Evolutionary conservation across 441 rosid genomes (phyloP), one percentile per base, ranked within the genome.

Genomic region (Gossypium davidsonii): DNA sequence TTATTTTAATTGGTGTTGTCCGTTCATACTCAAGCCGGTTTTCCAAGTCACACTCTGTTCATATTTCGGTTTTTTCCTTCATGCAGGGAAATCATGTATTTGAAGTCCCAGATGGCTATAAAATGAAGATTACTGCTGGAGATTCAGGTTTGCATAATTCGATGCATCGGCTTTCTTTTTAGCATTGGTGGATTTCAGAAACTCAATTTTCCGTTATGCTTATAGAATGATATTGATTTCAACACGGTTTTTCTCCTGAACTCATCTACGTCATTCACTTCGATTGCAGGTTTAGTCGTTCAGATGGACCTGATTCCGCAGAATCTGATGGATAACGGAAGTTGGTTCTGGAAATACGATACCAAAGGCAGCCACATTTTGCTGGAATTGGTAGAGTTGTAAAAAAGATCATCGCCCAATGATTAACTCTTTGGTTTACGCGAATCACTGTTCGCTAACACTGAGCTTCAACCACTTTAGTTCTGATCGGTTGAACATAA

Each of bases 301-400:
- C 85, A 84, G 60, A 76, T 89, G 61, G 86, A 82, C 73, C 85
- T 85, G 44, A 79, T 91, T 21, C 84, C 85, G 62, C 79, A 78
- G 31, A 81, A 72, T 52, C 58, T 72, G 83, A 79, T 81, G 82
- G 88, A 90, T 62, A 84, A 79, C 18, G 97, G 99, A 79, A 92
- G 90, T 85, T 92, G 97, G 97, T 84, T 83, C 56, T 94, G 97
- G 99, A 85, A 85, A 74, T 92, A 90, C 92, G 70, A 83, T 78
- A 69, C 85, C 68, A 70, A 84, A 0, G 89, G 88, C 60, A 18
- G 82, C 28, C 88, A 82, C 83, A 84, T 91, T 80, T 78, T 53
- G 53, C 79, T 94, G 86, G 90, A 91, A 75, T 61, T 82, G 81
- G 80, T 85, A 20, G 91, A 86, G 71, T 58, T 68, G 62, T 84